Conservation (phyloP, 202 grass and related monocot genomes). For the Carex arenaria region DNA sequence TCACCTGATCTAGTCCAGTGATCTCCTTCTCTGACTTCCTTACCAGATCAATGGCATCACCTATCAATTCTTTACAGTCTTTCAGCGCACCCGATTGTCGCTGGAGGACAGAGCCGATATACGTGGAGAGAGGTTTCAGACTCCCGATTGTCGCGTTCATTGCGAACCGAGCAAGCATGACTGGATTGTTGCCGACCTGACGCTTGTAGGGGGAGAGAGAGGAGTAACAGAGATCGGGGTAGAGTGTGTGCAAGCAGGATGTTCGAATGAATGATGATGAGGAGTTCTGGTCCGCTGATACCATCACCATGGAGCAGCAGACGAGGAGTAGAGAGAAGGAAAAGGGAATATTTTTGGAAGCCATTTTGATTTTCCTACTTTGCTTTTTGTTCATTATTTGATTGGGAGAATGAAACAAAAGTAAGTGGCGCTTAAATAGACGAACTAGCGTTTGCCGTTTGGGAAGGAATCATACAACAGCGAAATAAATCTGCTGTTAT, state of each 20-base stretch:
- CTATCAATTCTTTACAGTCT: slow-evolving; percentile 23
- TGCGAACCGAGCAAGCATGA: slow-evolving; percentile 34
- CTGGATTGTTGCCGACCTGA: slow-evolving; percentile 10
- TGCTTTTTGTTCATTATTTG: background rate
- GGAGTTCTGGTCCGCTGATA: background rate
- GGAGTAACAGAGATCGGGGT: slow-evolving; percentile 34
- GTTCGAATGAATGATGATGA: slow-evolving; percentile 23
- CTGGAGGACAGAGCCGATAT: background rate
- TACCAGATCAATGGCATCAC: slow-evolving; percentile 13
- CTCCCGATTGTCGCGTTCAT: slow-evolving; percentile 18
- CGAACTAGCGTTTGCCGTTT: background rate
- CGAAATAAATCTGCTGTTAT: too few relatives aligned
- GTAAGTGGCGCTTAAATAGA: background rate
- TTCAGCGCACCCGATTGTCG: slow-evolving; percentile 7
- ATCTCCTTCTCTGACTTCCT: background rate
- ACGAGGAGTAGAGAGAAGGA: slow-evolving; percentile 1
- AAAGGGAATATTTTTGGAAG: background rate
- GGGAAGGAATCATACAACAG: too few relatives aligned
- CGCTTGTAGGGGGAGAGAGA: slow-evolving; percentile 31
- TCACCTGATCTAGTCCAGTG: background rate
- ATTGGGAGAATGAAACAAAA: background rate
- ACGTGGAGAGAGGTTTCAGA: slow-evolving; percentile 24
- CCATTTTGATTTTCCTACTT: background rate
- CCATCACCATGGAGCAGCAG: background rate
- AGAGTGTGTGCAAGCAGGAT: slow-evolving; percentile 33